A percentile compares a stretch with the other conserved stretches of the same genome.
Conservation (phyloP, 352 stramenopile genomes). For the Peronospora tabacina region DNA sequence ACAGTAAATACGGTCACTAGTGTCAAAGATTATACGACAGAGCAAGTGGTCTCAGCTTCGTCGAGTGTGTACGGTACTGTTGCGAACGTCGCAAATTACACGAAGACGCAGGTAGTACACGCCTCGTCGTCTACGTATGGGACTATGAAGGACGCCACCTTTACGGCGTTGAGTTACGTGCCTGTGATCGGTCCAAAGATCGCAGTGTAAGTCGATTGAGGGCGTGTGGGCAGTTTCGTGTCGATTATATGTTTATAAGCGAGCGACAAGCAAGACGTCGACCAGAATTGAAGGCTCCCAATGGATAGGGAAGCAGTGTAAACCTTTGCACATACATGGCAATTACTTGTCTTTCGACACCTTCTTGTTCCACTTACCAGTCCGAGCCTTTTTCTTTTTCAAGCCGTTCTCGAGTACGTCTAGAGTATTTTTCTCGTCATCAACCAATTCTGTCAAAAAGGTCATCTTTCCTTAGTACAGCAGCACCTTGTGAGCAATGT, state of each 20-base stretch:
- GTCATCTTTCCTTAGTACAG: slow-evolving; percentile 6
- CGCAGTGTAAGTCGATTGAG: slow-evolving; percentile 5
- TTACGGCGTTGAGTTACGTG: slow-evolving; percentile 50
- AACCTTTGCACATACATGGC: slow-evolving; percentile 5
- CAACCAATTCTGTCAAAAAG: slow-evolving; percentile 34
- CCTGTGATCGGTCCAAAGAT: slow-evolving; percentile 59
- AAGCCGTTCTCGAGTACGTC: slow-evolving; percentile 60
- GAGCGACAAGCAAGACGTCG: too few relatives aligned
- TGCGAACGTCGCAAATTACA: slow-evolving; percentile 51
- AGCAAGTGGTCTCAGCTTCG: slow-evolving; percentile 28
- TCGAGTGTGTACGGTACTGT: slow-evolving; percentile 38
- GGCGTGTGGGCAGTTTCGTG: background rate
- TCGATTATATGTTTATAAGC: slow-evolving; percentile 18
- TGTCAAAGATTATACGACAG: slow-evolving; percentile 60
- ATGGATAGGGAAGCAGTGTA: slow-evolving; percentile 10
- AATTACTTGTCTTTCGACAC: background rate
- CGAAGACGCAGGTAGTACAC: slow-evolving; percentile 53
- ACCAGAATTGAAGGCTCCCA: background rate
- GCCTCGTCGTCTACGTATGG: slow-evolving; percentile 61
- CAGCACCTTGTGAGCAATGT: slow-evolving; percentile 4
- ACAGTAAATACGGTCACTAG: slow-evolving; percentile 39
- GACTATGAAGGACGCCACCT: slow-evolving; percentile 42
- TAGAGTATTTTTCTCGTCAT: slow-evolving; percentile 37
- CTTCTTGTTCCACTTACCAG: slow-evolving; percentile 34
- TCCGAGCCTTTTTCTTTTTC: slow-evolving; percentile 80